phyloP scores from a whole-genome alignment of 2,329 filamentous ascomycete species.

The Furcasterigmium furcatum region DNA sequence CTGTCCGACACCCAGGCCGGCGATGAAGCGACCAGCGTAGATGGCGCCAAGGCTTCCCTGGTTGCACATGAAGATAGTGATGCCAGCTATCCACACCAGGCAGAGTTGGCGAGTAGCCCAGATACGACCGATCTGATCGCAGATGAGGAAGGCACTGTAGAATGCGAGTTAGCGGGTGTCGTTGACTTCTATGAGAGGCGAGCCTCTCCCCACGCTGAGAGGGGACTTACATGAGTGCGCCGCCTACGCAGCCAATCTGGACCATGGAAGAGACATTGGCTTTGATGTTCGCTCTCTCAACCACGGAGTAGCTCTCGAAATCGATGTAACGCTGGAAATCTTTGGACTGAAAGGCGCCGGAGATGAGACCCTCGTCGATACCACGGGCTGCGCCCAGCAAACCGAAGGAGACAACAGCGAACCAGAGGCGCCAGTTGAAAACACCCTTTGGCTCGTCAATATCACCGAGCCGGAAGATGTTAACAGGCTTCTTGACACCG shows the following conservation, averaged over 20 bases:
- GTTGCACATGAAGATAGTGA: conserved; percentile 43
- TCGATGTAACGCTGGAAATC: conserved; percentile 53
- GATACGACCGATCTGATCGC: conserved; percentile 45
- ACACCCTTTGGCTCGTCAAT: conserved; percentile 59
- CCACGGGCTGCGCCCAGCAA: conserved; percentile 66
- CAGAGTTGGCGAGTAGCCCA: conserved; percentile 49
- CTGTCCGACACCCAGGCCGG: conserved; percentile 51
- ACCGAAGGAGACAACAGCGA: conserved; percentile 62
- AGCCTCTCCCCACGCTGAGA: not conserved
- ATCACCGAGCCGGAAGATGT: conserved; percentile 53
- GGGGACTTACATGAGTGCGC: conserved; percentile 42
- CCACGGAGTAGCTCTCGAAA: conserved; percentile 40
- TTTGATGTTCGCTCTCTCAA: conserved; percentile 56
- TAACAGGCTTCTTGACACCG: conserved; percentile 33
- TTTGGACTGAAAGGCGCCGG: conserved; percentile 56
- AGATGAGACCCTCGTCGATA: conserved; percentile 56
- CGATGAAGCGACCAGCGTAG: conserved; percentile 54
- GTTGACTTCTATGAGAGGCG: not conserved
- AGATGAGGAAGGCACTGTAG: conserved; percentile 42
- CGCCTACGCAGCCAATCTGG: conserved; percentile 64
- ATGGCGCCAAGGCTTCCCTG: conserved; percentile 41
- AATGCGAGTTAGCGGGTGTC: not conserved
- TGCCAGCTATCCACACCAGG: conserved; percentile 43
- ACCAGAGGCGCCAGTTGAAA: conserved; percentile 68
- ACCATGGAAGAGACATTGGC: conserved; percentile 71